These are phyloP conservation scores for Sinapis alba DNA, from an alignment of 441 rosid genomes.

Conservation along the genomic window DNA sequence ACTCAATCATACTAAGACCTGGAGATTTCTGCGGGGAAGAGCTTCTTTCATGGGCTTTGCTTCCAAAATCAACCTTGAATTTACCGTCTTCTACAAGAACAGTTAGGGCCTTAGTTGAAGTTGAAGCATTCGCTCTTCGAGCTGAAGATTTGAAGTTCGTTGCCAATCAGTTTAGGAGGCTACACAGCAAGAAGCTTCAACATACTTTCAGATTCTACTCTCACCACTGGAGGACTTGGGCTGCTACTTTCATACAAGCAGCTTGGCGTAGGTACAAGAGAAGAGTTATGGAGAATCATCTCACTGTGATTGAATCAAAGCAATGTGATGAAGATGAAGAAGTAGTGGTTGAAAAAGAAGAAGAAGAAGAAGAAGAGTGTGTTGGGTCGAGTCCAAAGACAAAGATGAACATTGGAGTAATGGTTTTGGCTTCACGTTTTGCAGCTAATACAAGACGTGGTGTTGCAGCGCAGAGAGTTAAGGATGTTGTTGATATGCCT, in stretches of 20 bases:
- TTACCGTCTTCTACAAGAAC: slow-evolving; percentile 95
- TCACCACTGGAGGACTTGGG: slow-evolving; percentile 98
- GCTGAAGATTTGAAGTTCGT: slow-evolving; percentile 95
- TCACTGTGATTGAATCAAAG: slow-evolving; percentile 52
- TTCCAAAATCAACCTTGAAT: slow-evolving; percentile 74
- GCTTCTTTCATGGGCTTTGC: slow-evolving; percentile 90
- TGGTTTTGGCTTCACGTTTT: slow-evolving; percentile 79
- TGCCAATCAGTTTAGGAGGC: slow-evolving; percentile 86
- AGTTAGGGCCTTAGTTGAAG: slow-evolving; percentile 77
- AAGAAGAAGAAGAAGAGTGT: slow-evolving; percentile 28
- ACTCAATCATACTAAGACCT: slow-evolving; percentile 69
- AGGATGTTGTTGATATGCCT: slow-evolving; percentile 61
- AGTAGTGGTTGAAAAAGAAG: slow-evolving; percentile 32
- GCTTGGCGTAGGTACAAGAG: slow-evolving; percentile 85
- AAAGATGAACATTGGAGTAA: slow-evolving; percentile 71
- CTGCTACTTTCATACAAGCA: slow-evolving; percentile 92
- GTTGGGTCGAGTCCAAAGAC: slow-evolving; percentile 45
- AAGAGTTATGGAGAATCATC: slow-evolving; percentile 56
- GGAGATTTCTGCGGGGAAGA: slow-evolving; percentile 96
- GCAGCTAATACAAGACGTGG: slow-evolving; percentile 91
- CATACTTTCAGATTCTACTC: slow-evolving; percentile 89
- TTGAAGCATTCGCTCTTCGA: slow-evolving; percentile 85
- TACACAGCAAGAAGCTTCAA: slow-evolving; percentile 92
- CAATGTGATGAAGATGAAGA: slow-evolving; percentile 33
- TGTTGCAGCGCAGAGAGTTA: slow-evolving; percentile 74